Evolutionary conservation across 257 asterid genomes (phyloP).

Genomic region (Coffea eugenioides): DNA sequence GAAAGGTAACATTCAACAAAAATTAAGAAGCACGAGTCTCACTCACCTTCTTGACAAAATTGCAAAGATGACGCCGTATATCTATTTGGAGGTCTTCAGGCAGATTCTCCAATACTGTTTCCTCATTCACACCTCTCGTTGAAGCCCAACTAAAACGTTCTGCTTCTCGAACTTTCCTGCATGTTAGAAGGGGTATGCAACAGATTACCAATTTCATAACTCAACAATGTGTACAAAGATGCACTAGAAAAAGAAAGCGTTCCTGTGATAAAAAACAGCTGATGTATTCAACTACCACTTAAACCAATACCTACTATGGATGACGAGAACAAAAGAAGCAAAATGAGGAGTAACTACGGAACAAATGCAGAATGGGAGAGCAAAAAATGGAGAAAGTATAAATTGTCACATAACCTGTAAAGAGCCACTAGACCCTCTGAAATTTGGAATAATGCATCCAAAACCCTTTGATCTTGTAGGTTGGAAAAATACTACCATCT

Average conservation of each 20-base stretch:
- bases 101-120: constrained; percentile 71
- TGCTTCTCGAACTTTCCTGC: constrained; percentile 74
- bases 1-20: no score
- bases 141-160: constrained; percentile 94
- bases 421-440: no score
- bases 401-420: no score
- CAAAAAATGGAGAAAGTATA: no score
- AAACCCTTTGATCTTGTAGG: no score
- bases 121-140: constrained; percentile 88
- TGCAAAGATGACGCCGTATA: constrained; percentile 83
- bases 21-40: constrained; percentile 23
- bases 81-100: constrained; percentile 95
- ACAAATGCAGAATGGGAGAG: background rate
- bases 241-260: no score
- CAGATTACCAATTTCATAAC: background rate
- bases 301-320: background rate
- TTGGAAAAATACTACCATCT: no score
- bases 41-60: constrained; percentile 76
- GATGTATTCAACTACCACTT: background rate
- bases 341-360: background rate
- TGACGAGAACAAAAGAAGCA: background rate
- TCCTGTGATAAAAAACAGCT: no score
- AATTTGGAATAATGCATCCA: no score
- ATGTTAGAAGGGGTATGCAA: constrained; percentile 4
- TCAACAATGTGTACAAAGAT: background rate